A percentile compares a stretch with the other conserved stretches of the same genome.
These are phyloP conservation scores for Solanum bukasovii DNA, from an alignment of 257 asterid species.

Conservation along the genomic window DNA sequence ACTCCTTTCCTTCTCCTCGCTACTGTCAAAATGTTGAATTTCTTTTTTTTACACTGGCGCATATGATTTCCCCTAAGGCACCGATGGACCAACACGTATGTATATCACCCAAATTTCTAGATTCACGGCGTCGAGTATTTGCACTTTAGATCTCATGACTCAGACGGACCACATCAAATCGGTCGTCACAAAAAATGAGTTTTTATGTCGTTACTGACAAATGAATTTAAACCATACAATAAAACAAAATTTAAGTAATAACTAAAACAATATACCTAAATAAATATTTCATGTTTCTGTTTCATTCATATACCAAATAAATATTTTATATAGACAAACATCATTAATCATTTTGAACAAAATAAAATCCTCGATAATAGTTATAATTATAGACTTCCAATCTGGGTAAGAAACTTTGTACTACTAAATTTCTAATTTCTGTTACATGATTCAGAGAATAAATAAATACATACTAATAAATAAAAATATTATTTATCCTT, in stretches of 20 bases:
- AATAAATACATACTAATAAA: neutral
- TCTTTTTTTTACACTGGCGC: too few relatives aligned
- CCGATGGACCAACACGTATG: too few relatives aligned
- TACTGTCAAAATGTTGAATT: too few relatives aligned
- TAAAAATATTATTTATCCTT: neutral
- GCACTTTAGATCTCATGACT: too few relatives aligned
- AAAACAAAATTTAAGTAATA: too few relatives aligned
- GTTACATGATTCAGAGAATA: neutral
- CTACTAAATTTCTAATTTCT: neutral
- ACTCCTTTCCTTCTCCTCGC: too few relatives aligned
- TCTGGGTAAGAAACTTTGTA: neutral
- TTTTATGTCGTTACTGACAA: accelerated
- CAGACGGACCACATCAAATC: neutral
- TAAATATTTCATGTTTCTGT: neutral
- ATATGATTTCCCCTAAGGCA: too few relatives aligned
- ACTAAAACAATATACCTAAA: neutral
- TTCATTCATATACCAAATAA: neutral
- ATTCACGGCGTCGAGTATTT: too few relatives aligned
- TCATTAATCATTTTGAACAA: neutral
- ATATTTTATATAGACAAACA: neutral
- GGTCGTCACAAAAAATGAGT: neutral
- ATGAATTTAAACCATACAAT: too few relatives aligned
- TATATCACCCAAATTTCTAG: too few relatives aligned
- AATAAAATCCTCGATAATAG: neutral
- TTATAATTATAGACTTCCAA: neutral